Conservation (phyloP, 1,284 basidiomycete genomes). For the Cutaneotrichosporon sp. region DNA sequence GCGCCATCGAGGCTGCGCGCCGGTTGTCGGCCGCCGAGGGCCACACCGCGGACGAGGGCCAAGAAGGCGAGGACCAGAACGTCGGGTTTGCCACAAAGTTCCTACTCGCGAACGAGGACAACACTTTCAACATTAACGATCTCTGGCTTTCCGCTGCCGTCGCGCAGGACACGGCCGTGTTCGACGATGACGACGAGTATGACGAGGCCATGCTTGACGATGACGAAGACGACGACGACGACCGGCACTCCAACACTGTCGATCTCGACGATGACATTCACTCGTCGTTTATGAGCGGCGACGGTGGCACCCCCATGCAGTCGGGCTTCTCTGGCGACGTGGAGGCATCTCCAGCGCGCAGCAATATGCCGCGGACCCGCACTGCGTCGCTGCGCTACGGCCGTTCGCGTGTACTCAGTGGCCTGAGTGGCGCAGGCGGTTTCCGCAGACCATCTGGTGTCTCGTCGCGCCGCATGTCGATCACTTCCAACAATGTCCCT, state of each 20-base stretch:
- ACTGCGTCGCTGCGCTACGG: conserved; percentile 1
- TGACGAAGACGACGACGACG: conserved; percentile 9
- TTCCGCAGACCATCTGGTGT: conserved; percentile 23
- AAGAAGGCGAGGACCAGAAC: conserved; percentile 23
- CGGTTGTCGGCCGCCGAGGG: conserved; percentile 34
- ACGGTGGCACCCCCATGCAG: conserved; percentile 1
- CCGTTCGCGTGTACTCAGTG: conserved; percentile 1
- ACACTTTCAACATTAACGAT: conserved; percentile 49
- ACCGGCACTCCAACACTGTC: conserved; percentile 4
- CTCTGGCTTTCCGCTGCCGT: conserved; percentile 50
- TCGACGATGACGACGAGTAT: conserved; percentile 46
- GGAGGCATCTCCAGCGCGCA: conserved; percentile 1
- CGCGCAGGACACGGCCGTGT: conserved; percentile 48
- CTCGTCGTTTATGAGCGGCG: conserved; percentile 20
- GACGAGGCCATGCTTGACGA: conserved; percentile 26
- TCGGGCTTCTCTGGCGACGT: conserved; percentile 1
- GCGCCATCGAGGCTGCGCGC: conserved; percentile 44
- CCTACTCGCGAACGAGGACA: conserved; percentile 58
- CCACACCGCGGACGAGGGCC: conserved; percentile 23
- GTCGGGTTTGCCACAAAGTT: conserved; percentile 71
- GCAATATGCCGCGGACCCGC: conserved; percentile 7
- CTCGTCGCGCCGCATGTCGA: conserved; percentile 38
- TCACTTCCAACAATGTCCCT: conserved; percentile 39
- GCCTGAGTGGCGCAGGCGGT: conserved; percentile 8
- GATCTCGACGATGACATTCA: conserved; percentile 2